These are phyloP conservation scores for Rhodotorula sp. DNA, from an alignment of 1,284 basidiomycete genomes.

Conservation along the genomic window DNA sequence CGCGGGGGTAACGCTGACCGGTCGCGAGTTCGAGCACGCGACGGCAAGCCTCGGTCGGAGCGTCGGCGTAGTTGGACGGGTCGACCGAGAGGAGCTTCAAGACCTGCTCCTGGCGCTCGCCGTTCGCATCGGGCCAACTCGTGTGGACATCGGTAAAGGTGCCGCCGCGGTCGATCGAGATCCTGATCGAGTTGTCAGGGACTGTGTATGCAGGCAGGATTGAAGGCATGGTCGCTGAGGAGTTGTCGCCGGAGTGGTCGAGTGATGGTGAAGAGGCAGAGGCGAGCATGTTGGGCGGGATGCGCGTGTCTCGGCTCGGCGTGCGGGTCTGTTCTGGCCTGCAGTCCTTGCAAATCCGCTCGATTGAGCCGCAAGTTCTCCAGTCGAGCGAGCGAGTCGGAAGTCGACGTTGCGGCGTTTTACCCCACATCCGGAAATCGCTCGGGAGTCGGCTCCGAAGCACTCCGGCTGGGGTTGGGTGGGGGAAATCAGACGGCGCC, in stretches of 20 bases:
- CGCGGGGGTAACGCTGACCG: conserved; percentile 65
- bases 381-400: too few relatives aligned
- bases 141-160: conserved; percentile 48
- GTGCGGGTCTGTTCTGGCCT: not conserved
- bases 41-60: conserved; percentile 90
- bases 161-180: conserved; percentile 46
- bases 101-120: conserved; percentile 46
- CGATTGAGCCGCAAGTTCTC: too few relatives aligned
- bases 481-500: too few relatives aligned
- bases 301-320: not conserved
- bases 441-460: too few relatives aligned
- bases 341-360: not conserved
- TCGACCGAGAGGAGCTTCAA: conserved; percentile 57
- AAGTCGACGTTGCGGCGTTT: too few relatives aligned
- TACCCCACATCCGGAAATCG: too few relatives aligned
- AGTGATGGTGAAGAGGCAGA: not conserved
- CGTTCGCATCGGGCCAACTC: conserved; percentile 7
- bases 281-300: not conserved
- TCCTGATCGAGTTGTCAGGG: conserved; percentile 19
- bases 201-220: conserved; percentile 1
- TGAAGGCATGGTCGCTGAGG: conserved; percentile 12
- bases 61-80: conserved; percentile 76
- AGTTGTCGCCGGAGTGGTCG: not conserved
- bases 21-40: conserved; percentile 81
- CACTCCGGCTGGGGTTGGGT: too few relatives aligned